Base-by-base conservation (phyloP, 2,329 filamentous ascomycete species). In the Cladorrhinum sp. region DNA sequence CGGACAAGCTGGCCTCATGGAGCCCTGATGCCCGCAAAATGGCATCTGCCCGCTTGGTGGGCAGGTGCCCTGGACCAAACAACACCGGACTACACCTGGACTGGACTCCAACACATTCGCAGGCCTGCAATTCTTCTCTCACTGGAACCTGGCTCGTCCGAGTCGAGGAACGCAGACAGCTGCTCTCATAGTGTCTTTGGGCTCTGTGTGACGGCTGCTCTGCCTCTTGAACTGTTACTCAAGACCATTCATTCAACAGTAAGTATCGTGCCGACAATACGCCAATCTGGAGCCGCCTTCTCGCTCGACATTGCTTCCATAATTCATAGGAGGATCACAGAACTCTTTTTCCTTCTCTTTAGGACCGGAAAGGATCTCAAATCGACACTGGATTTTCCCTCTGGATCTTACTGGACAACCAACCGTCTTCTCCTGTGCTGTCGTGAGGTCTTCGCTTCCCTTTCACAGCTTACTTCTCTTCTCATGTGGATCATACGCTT, bases 141-240 rank as follows among this genome's bases (percentile, higher is more conserved):
- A 18, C 50, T 41, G 61, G 61, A 45, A 60, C 29, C 41, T 57
- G 63, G 59, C 63, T 64, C 63, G 57, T 23, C 63, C 60, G 63
- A 64, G 63, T 63, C 63, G 55, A n/a, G 60, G 63, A 45, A 41
- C 13, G n/a, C 12, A 38, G 41, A 18, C 38, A 38, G 38, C 38
- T 3, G 7, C 22, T 24, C 4, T 48, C 41, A 18, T 13, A 45
- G 18, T 45, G 2, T 29, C 29, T 22, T 23, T 18, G 29, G 18
- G 18, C 51, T 54, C 25, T 29, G n/a, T n/a, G n/a, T n/a, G 51
- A 25, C 27, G 53, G 12, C 53, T 56, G 53, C n/a, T 20, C 25
- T 38, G 23, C 32, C 20, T 45, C 41, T 55, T 16, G 29, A 55
- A 23, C 22, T 16, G 52, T 38, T 55, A 48, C 49, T 56, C 38